Evolutionary conservation across 2,329 filamentous ascomycete genomes (phyloP), one percentile per base, ranked within the genome.

Genomic region (Pseudopyricularia javanii): DNA sequence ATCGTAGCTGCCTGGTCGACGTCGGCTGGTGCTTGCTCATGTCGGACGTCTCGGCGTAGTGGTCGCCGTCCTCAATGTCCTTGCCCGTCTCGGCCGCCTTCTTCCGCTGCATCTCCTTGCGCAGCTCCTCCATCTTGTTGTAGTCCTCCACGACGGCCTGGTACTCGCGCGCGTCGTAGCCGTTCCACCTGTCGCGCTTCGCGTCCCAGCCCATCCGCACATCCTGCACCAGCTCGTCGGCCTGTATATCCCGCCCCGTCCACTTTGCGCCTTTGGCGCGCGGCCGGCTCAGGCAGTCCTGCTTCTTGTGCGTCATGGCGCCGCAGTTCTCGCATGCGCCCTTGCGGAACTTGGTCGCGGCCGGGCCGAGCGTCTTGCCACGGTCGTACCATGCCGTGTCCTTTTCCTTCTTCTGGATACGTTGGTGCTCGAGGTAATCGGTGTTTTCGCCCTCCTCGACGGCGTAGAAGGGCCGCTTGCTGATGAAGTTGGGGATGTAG

Each of bases 251-350:
- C 63, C 82, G 85, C 22, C 93, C 93, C 0, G 91, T 95, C 82
- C 86, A 96, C 65, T 85, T 90, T 11, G 93, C 93, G 57, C 93
- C 91, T 54, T 85, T 83, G 51, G 94, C 94, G 55, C 93, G 81
- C 30, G 91, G 93, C 52, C 93, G 80, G 62, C 85, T 89, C 50
- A 98, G 71, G 64, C 93, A 98, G 64, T 97, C 91, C 65, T 95
- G 95, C 51, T 83, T 86, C 70, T 95, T 95, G 71, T 98, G 93
- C 58, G 88, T 90, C 87, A 97, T 94, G 54, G 90, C 85, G 62
- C 93, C 93, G 72, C 93, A 98, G 70, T 98, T 98, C 70, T 97
- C 91, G 71, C 93, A 98, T 52, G 93, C 91, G 64, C 94, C 93
- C 73, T 97, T 98, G 59, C 94, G 88, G 66, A 88, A 98, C 65